Evolutionary conservation across 148 eudicot genomes (phyloP).

Genomic region (Drosera capensis): DNA sequence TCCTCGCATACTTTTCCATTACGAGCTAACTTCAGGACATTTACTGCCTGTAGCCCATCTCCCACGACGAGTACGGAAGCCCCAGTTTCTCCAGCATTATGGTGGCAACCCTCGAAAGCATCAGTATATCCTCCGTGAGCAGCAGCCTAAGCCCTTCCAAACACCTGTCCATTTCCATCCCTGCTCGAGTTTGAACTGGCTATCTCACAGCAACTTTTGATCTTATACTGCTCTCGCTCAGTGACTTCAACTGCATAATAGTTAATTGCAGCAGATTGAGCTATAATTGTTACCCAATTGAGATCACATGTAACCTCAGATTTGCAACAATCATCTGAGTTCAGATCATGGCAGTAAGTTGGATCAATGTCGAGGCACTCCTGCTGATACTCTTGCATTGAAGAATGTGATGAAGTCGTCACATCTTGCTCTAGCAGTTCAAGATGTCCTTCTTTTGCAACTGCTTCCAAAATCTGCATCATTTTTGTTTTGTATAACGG

Average conservation of each 20-base stretch:
- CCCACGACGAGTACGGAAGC: slow-evolving; percentile 73
- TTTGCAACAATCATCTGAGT: slow-evolving; percentile 59
- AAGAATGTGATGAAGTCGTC: slow-evolving; percentile 5
- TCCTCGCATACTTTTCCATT: slow-evolving; percentile 12
- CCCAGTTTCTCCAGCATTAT: slow-evolving; percentile 85
- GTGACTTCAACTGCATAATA: slow-evolving; percentile 27
- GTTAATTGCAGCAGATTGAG: slow-evolving; percentile 20
- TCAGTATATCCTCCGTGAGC: slow-evolving; percentile 85
- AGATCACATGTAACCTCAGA: slow-evolving; percentile 17
- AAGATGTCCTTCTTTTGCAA: slow-evolving; percentile 27
- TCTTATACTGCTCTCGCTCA: slow-evolving; percentile 18
- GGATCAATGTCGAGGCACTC: slow-evolving; percentile 55
- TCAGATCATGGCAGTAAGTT: slow-evolving; percentile 30
- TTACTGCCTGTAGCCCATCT: slow-evolving; percentile 81
- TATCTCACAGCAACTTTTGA: slow-evolving; percentile 10
- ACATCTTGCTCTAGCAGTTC: slow-evolving; percentile 18
- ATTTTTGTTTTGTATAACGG: slow-evolving; percentile 79
- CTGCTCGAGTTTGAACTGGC: slow-evolving; percentile 11
- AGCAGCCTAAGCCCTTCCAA: slow-evolving; percentile 57
- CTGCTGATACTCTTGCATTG: slow-evolving; percentile 19
- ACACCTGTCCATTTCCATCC: slow-evolving; percentile 21
- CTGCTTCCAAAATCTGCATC: slow-evolving; percentile 73
- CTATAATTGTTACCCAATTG: slow-evolving; percentile 12
- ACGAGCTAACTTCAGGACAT: slow-evolving; percentile 31
- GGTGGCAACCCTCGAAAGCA: slow-evolving; percentile 85